Evolutionary conservation across 441 rosid species (phyloP).

Genomic region (Adansonia grandidieri): DNA sequence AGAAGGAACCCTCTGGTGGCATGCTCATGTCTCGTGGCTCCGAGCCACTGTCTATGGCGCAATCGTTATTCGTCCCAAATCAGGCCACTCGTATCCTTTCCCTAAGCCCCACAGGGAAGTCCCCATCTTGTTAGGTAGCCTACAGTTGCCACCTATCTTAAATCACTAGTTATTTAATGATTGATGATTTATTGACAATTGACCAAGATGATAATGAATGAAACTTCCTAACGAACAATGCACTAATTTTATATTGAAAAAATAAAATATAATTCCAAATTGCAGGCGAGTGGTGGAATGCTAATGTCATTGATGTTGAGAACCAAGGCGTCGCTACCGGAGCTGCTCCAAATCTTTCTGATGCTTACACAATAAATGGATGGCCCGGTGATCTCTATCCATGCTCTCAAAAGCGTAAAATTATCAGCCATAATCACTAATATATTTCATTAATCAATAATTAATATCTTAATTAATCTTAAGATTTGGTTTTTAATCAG

Average conservation of each 20-base stretch:
- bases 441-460: neutral
- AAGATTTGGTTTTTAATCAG: conserved; percentile 38
- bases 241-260: neutral
- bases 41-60: neutral
- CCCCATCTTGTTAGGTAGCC: neutral
- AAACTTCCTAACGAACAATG: neutral
- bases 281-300: conserved; percentile 93
- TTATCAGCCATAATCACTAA: neutral
- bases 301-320: conserved; percentile 59
- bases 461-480: neutral
- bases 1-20: conserved; percentile 6
- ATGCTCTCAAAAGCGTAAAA: conserved; percentile 72
- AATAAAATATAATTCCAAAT: neutral
- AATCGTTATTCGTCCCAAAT: neutral
- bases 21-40: neutral
- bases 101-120: neutral
- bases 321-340: conserved; percentile 57
- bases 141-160: neutral
- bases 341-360: conserved; percentile 54
- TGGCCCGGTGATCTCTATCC: conserved; percentile 76
- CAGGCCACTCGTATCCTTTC: neutral
- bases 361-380: conserved; percentile 87
- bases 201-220: too few relatives aligned
- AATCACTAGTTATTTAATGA: neutral
- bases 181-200: too few relatives aligned